Evolutionary conservation across 1,284 basidiomycete species (phyloP).

Genomic region (Trametes sp.): DNA sequence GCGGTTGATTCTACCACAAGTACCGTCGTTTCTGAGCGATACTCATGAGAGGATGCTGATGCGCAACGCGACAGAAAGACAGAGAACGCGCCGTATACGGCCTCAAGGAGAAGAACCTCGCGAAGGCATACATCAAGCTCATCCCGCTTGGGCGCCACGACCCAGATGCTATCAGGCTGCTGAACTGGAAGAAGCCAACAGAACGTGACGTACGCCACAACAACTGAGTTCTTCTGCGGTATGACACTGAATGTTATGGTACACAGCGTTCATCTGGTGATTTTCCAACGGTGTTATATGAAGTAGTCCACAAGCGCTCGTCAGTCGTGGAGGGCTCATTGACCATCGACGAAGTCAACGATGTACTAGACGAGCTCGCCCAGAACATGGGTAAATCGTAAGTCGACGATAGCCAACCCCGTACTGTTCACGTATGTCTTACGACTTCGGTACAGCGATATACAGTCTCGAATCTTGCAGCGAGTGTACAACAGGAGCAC

Average conservation of each 20-base stretch:
- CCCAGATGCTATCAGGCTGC: conserved; percentile 78
- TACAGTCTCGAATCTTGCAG: conserved; percentile 78
- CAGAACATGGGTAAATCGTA: conserved; percentile 74
- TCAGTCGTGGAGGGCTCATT: conserved; percentile 81
- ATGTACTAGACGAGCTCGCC: conserved; percentile 78
- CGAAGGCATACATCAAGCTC: conserved; percentile 88
- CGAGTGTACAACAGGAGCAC: conserved; percentile 81
- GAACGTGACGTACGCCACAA: conserved; percentile 61
- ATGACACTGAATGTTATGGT: neutral
- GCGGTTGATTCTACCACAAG: conserved; percentile 79
- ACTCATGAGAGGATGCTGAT: neutral
- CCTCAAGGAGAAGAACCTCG: conserved; percentile 90
- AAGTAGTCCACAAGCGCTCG: conserved; percentile 85
- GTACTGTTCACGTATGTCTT: neutral
- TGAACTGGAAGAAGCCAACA: conserved; percentile 91
- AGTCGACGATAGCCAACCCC: conserved; percentile 20
- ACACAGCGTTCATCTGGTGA: conserved; percentile 77
- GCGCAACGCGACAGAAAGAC: conserved; percentile 73
- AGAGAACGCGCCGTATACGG: conserved; percentile 89
- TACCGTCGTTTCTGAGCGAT: conserved; percentile 37
- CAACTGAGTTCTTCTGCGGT: neutral
- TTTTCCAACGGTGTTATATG: conserved; percentile 85
- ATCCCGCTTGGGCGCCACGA: conserved; percentile 83
- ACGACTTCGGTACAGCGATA: conserved; percentile 55
- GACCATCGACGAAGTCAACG: conserved; percentile 83